A percentile compares a stretch with the other conserved stretches of the same genome.
These are phyloP conservation scores for Papiliotrema nemorosa DNA, from an alignment of 1,284 basidiomycete species.

Conservation along the genomic window DNA sequence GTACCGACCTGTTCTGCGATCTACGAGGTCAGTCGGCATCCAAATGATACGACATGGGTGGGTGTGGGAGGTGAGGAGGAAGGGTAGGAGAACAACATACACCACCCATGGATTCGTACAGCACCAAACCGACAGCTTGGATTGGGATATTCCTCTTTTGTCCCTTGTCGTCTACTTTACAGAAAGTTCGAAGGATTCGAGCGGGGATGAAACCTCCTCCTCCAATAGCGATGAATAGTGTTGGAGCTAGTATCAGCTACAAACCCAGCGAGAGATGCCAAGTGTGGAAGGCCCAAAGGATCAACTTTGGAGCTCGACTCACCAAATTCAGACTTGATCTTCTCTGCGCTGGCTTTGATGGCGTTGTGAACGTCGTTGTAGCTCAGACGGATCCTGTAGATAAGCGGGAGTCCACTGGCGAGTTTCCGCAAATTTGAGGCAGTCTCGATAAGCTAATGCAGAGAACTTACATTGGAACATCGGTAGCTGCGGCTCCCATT, in stretches of 20 bases:
- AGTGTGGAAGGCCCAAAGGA: neutral
- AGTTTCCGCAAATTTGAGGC: too few relatives aligned
- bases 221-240: slow-evolving; percentile 47
- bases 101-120: slow-evolving; percentile 81
- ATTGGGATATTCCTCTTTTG: slow-evolving; percentile 80
- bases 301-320: slow-evolving; percentile 7
- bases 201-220: slow-evolving; percentile 86
- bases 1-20: slow-evolving; percentile 73
- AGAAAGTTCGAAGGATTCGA: slow-evolving; percentile 84
- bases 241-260: slow-evolving; percentile 25
- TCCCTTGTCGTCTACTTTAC: slow-evolving; percentile 61
- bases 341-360: slow-evolving; percentile 41
- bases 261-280: neutral
- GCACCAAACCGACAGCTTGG: slow-evolving; percentile 81
- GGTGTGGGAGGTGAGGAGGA: too few relatives aligned
- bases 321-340: slow-evolving; percentile 49
- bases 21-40: too few relatives aligned
- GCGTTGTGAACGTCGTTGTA: slow-evolving; percentile 50
- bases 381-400: slow-evolving; percentile 39
- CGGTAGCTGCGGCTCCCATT: slow-evolving; percentile 19
- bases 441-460: too few relatives aligned
- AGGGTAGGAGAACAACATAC: slow-evolving; percentile 23
- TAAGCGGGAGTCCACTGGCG: neutral
- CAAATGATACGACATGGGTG: too few relatives aligned
- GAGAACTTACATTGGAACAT: slow-evolving; percentile 24